A percentile compares a stretch with the other conserved stretches of the same genome.
Conservation (phyloP, 768 basidiomycete species). For the Boletus edulis region DNA sequence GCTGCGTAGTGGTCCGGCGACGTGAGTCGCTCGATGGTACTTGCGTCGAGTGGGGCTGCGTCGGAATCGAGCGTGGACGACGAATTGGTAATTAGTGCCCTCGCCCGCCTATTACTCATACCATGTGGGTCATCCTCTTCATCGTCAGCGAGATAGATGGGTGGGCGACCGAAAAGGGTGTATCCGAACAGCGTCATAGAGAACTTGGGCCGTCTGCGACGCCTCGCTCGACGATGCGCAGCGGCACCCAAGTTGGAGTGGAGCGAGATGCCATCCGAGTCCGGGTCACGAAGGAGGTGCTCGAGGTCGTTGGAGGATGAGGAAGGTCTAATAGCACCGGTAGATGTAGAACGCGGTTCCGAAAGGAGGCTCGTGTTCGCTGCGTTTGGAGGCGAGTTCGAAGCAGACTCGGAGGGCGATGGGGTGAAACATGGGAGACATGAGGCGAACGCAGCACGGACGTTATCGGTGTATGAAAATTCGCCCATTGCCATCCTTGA, state of each 20-base stretch:
- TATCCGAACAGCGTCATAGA: constrained; percentile 63
- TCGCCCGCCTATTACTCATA: constrained; percentile 15
- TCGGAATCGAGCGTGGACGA: constrained; percentile 64
- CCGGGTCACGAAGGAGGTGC: constrained; percentile 47
- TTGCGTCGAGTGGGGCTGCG: constrained; percentile 61
- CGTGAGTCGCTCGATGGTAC: constrained; percentile 52
- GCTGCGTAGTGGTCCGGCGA: constrained; percentile 36
- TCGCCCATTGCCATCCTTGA: constrained; percentile 32
- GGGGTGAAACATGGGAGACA: constrained; percentile 57
- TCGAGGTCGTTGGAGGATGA: constrained; percentile 42
- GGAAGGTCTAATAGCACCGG: constrained; percentile 4
- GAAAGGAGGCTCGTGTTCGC: constrained; percentile 5
- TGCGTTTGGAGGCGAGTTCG: constrained; percentile 4
- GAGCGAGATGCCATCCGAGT: constrained; percentile 59
- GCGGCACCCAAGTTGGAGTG: constrained; percentile 57
- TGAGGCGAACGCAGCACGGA: constrained; percentile 55
- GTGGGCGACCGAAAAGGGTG: constrained; percentile 61
- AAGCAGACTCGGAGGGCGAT: constrained; percentile 35
- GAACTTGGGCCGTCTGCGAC: constrained; percentile 31
- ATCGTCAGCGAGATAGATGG: constrained; percentile 59
- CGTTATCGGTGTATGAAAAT: constrained; percentile 62
- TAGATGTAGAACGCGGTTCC: constrained; percentile 27
- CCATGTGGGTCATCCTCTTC: constrained; percentile 39
- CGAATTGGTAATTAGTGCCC: constrained; percentile 24
- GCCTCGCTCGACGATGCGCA: constrained; percentile 30